A percentile compares a stretch with the other conserved stretches of the same genome.
These are phyloP conservation scores for Clonostachys solani DNA, from an alignment of 2,329 filamentous ascomycete genomes.

Conservation along the genomic window DNA sequence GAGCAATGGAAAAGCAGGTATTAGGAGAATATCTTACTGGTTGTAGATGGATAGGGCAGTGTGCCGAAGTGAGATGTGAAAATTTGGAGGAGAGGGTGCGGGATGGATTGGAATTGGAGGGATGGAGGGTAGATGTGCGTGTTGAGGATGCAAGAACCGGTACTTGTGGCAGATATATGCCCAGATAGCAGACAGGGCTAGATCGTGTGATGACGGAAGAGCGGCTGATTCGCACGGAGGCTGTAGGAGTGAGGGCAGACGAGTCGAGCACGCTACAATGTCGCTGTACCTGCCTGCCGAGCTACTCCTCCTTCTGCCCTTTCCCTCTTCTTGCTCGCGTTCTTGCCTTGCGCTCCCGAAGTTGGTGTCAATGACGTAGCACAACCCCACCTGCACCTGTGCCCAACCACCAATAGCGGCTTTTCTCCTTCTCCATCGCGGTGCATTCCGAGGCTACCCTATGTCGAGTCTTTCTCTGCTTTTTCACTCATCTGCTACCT, in stretches of 20 bases:
- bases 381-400: neutral
- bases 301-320: no score
- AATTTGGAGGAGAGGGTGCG: neutral
- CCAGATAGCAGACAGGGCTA: neutral
- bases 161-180: neutral
- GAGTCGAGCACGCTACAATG: no score
- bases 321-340: no score
- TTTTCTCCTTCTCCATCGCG: neutral
- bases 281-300: no score
- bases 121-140: neutral
- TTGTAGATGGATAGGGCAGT: neutral
- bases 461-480: no score
- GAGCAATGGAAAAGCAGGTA: neutral
- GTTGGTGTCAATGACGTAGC: no score
- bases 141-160: neutral
- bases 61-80: no score
- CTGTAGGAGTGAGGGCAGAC: no score
- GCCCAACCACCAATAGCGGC: no score
- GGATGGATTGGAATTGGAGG: neutral
- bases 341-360: no score
- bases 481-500: no score
- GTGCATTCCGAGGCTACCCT: no score
- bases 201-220: neutral
- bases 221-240: neutral
- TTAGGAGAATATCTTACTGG: constrained; percentile 1